Base-by-base conservation (phyloP, 352 stramenopile genomes). In the Pythium dissotocum region DNA sequence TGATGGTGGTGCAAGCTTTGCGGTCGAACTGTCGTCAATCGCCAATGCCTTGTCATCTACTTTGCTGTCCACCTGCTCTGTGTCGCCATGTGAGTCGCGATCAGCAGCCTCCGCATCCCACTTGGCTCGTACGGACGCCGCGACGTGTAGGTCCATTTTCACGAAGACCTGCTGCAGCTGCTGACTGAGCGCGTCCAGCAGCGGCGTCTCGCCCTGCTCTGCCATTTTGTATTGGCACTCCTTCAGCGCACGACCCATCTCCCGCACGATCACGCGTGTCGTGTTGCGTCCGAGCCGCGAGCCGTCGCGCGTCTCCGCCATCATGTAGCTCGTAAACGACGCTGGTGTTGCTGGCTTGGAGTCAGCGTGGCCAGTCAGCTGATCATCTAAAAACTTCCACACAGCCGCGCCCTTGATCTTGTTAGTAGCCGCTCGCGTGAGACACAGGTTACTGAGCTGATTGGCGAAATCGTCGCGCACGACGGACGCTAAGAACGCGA, bases 361-460 rank as follows among this genome's bases (percentile, higher is more conserved):
- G 58, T 33, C 64, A 52, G 67, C 33, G 24, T 85, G 75, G 6
- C 72, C 77, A 24, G 75, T 82, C 38, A 79, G 36, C 12, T 58
- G 71, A 59, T 85, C 77, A 46, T 85, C 72, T 7, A 85, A 67
- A 51, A 79, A 85, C 61, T 65, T 73, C 54, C 62, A 77, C 30
- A 82, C 68, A 6, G 75, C 77, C 24, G 72, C 61, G 40, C 77
- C 77, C 30, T 82, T 80, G 38, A 81, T 77, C 32, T 74, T 74
- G 73, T 84, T 84, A 24, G 77, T 82, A 1, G 65, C 77, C 16
- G 77, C 58, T 30, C 69, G 69, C 10, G 77, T 82, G n/a, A 85
- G 67, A 32, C 77, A 80, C 57, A 85, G 40, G 56, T 84, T 84
- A n/a, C 35, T 53, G 13, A 73, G 46, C 10, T 78, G 58, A 48